Conservation (phyloP, 768 basidiomycete genomes). For the Russula ochroleuca region DNA sequence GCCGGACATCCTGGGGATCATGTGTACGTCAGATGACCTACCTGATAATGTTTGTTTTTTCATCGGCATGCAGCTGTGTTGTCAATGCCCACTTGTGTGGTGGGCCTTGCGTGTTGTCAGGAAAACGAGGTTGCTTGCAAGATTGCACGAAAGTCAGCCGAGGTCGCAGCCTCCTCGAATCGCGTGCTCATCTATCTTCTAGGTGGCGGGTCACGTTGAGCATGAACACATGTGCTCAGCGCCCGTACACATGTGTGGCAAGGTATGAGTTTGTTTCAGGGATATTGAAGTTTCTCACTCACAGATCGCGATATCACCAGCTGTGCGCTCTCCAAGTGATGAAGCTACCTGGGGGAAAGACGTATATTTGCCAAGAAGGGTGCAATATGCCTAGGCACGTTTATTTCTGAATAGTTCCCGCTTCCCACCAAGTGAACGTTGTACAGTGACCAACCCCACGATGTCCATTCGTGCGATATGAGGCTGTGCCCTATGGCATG, state of each 20-base stretch:
- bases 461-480: conserved; percentile 47
- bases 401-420: no score
- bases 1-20: conserved; percentile 56
- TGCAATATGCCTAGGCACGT: conserved; percentile 22
- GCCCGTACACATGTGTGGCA: conserved; percentile 50
- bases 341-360: conserved; percentile 4
- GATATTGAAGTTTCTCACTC: neutral
- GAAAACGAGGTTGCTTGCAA: conserved; percentile 49
- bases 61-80: conserved; percentile 42
- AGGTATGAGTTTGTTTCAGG: no score
- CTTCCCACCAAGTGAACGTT: neutral
- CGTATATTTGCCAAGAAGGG: conserved; percentile 17
- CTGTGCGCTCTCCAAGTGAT: conserved; percentile 23
- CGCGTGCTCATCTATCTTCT: neutral
- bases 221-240: conserved; percentile 54
- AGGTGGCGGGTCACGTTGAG: conserved; percentile 49
- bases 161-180: no score
- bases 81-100: conserved; percentile 53
- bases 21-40: conserved; percentile 42
- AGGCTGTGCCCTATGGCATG: conserved; percentile 52
- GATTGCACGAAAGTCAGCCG: conserved; percentile 49
- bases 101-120: conserved; percentile 43
- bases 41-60: neutral
- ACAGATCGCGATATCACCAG: neutral
- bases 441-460: conserved; percentile 45